Percentiles rank a stretch among this genome's conserved stretches.
Conservation (phyloP, 768 basidiomycete genomes). For the Trametes coccinea region DNA sequence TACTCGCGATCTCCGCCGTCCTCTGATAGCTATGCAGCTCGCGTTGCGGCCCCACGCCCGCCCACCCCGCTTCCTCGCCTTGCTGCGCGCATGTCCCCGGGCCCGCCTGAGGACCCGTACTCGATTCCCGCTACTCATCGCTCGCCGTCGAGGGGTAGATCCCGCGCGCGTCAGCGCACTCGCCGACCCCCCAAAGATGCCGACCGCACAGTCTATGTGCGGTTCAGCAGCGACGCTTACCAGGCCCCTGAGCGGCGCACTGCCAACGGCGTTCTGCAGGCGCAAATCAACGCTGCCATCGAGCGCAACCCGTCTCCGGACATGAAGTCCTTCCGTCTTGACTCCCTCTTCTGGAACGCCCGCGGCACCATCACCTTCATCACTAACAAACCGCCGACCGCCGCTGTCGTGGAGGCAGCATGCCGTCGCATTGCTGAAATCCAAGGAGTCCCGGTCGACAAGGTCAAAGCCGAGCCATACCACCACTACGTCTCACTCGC, state of each 20-base stretch:
- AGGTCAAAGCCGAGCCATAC: background rate
- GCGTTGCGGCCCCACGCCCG: background rate
- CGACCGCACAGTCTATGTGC: background rate
- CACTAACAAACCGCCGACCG: background rate
- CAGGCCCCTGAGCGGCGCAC: background rate
- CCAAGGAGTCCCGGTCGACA: background rate
- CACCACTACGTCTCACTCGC: background rate
- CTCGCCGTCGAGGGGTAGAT: background rate
- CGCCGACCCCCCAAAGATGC: background rate
- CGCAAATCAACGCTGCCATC: background rate
- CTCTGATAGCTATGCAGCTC: background rate
- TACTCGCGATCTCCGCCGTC: background rate
- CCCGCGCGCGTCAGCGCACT: background rate
- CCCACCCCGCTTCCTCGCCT: background rate
- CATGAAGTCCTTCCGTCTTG: background rate
- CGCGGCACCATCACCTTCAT: background rate
- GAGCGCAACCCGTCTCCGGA: background rate
- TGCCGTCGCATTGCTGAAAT: background rate
- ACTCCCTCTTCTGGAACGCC: background rate
- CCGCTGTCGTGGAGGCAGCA: background rate
- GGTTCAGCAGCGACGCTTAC: background rate
- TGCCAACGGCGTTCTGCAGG: background rate
- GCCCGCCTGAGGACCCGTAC: background rate
- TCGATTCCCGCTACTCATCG: background rate
- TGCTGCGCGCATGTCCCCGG: background rate